Conservation (phyloP, 495 filamentous ascomycete genomes). For the Penicillium cinerascens region DNA sequence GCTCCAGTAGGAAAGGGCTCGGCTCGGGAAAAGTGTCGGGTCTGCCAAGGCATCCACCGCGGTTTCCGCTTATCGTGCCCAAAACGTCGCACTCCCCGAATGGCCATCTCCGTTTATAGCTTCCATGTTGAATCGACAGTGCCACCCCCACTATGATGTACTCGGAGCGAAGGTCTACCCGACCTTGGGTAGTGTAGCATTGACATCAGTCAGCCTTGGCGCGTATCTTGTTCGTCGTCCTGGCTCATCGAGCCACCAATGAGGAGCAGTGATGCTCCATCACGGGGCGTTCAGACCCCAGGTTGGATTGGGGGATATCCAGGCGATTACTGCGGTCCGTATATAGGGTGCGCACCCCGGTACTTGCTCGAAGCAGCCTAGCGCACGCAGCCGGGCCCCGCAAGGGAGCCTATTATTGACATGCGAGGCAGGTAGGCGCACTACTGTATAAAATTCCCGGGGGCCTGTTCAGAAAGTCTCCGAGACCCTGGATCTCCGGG, state of each 20-base stretch:
- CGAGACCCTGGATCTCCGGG: background rate
- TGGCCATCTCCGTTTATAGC: background rate
- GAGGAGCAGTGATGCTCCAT: background rate
- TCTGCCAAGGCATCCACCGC: background rate
- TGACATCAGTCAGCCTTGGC: conserved; percentile 2
- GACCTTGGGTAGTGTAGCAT: background rate
- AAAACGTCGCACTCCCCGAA: too few relatives aligned
- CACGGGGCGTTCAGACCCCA: conserved; percentile 3
- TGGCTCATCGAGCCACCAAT: background rate
- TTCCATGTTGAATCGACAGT: conserved; percentile 2
- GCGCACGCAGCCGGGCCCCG: conserved; percentile 6
- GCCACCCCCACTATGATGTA: conserved; percentile 16
- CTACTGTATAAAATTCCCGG: background rate
- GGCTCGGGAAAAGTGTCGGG: background rate
- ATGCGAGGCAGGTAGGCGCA: background rate
- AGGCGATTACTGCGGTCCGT: background rate
- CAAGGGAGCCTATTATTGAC: conserved; percentile 8
- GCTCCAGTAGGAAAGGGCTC: background rate
- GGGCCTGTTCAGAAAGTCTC: conserved; percentile 1
- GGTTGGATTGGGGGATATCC: background rate
- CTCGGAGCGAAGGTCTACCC: background rate
- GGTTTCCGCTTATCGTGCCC: too few relatives aligned
- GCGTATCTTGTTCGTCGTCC: background rate
- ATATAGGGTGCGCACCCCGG: background rate
- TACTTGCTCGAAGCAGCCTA: background rate